Evolutionary conservation across 2,329 filamentous ascomycete species (phyloP), one percentile per base, ranked within the genome.

Genomic region (Colletotrichum godetiae): DNA sequence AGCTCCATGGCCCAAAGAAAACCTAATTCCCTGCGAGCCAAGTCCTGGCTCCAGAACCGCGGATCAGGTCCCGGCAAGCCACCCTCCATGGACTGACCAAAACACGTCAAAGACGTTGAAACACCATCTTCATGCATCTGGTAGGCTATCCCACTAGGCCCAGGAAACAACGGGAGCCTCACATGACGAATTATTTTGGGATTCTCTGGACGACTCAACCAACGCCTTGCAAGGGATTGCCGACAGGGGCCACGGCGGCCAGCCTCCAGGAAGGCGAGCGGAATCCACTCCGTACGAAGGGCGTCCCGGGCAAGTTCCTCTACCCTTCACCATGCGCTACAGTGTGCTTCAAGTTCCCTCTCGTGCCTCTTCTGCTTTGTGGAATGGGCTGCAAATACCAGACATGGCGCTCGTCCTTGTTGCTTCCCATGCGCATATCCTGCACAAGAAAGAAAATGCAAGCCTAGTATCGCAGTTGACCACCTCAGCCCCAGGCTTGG

Each of bases 81-180:
- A 62, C 46, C 42, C 66, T 19, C 46, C 59, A 24, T 57, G 53
- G 59, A 19, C 55, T 52, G 56, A 69, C 53, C 65, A 69, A 63
- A 56, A 42, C 70, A 59, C 55, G 53, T 64, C 59, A 60, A 69
- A 46, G 55, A 33, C 55, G 57, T 62, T 71, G 61, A 71, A 61
- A 70, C 67, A 67, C 52, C 15, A 33, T 27, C 55, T 62, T 72
- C 67, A 73, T 71, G 71, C 67, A 52, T 13, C 46, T 27, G 52
- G 37, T 31, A 19, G 35, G 61, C 37, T 22, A 22, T 12, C 33
- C 55, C 42, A 42, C 46, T 5, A 56, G 46, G 15, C 7, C 22
- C 10, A 37, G 31, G 53, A 69, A 53, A 64, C 53, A 53, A 29
- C 15, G n/a, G 37, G 31, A 64, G 65, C 65, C 59, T 73, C 66